A percentile compares a stretch with the other conserved stretches of the same genome.
Conservation (phyloP, 805 yeast species). For the Candida wancherniae region DNA sequence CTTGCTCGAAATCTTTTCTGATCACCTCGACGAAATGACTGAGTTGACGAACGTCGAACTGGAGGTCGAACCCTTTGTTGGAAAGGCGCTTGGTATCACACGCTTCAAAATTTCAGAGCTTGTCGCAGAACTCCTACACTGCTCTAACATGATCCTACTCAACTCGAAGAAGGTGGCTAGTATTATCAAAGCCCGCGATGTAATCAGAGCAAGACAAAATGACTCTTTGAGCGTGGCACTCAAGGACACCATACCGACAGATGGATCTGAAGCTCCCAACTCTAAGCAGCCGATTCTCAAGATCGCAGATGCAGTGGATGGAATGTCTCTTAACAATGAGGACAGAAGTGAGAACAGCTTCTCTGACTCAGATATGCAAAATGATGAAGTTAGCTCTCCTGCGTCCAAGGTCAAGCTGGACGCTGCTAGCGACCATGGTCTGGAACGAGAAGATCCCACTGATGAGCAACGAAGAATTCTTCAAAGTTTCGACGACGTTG, state of each 20-base stretch:
- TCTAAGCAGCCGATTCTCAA: too few relatives aligned
- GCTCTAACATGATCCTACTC: slow-evolving; percentile 93
- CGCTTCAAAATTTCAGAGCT: slow-evolving; percentile 86
- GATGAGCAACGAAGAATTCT: too few relatives aligned
- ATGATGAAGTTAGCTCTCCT: neutral
- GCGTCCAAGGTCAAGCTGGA: neutral
- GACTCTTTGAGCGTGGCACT: slow-evolving; percentile 44
- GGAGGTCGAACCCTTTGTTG: slow-evolving; percentile 16
- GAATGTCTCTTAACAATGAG: too few relatives aligned
- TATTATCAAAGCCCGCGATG: slow-evolving; percentile 65
- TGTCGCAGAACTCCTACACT: slow-evolving; percentile 89
- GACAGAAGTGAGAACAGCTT: too few relatives aligned
- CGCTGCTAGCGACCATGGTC: slow-evolving; percentile 17
- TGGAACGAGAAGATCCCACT: too few relatives aligned
- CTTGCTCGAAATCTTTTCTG: slow-evolving; percentile 71
- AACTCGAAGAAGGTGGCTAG: slow-evolving; percentile 72
- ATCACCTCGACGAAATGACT: slow-evolving; percentile 60
- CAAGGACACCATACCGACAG: slow-evolving; percentile 22
- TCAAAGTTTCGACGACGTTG: too few relatives aligned
- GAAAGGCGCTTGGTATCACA: slow-evolving; percentile 76
- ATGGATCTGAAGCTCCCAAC: neutral
- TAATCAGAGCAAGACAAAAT: slow-evolving; percentile 43
- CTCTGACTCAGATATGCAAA: too few relatives aligned
- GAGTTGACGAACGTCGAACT: slow-evolving; percentile 46
- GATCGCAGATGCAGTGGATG: too few relatives aligned